These are phyloP conservation scores for Ceratocystis variospora DNA, from an alignment of 2,329 filamentous ascomycete genomes.

Conservation along the genomic window DNA sequence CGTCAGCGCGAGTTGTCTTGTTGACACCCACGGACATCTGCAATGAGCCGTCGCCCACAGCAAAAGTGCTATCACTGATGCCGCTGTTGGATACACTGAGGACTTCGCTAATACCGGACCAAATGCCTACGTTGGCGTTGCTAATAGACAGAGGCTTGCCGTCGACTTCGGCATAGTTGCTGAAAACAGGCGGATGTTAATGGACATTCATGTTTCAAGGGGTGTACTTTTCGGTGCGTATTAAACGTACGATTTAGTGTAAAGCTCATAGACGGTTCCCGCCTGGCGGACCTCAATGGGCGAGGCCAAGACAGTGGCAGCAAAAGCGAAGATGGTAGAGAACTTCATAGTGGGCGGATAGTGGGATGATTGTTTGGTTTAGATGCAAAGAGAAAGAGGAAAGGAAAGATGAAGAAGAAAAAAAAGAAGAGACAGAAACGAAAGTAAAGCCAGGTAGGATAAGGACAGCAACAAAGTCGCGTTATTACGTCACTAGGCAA, in stretches of 20 bases:
- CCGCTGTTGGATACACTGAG: slow-evolving; percentile 10
- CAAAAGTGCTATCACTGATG: background rate
- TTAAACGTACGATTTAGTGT: slow-evolving; percentile 12
- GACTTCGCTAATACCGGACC: slow-evolving; percentile 1
- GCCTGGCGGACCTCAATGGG: slow-evolving; percentile 2
- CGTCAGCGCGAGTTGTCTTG: background rate
- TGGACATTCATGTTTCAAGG: background rate
- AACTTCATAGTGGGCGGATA: slow-evolving; percentile 8
- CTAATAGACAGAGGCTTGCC: slow-evolving; percentile 12
- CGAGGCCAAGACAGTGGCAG: slow-evolving; percentile 10
- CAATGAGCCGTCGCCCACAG: background rate
- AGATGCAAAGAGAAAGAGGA: background rate
- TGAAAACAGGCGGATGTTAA: slow-evolving; percentile 1
- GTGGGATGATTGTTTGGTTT: background rate
- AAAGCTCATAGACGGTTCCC: slow-evolving; percentile 6
- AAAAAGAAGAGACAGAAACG: background rate
- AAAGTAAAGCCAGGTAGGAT: background rate
- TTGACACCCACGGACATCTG: slow-evolving; percentile 9
- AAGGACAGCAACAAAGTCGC: background rate
- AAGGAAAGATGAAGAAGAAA: background rate
- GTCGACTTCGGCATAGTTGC: slow-evolving; percentile 9
- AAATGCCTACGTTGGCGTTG: slow-evolving; percentile 8
- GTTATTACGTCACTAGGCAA: background rate
- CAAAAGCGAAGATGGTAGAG: slow-evolving; percentile 10
- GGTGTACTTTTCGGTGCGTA: background rate